phyloP scores from a whole-genome alignment of 2,329 filamentous ascomycete genomes.

The Thielaviopsis musarum region DNA sequence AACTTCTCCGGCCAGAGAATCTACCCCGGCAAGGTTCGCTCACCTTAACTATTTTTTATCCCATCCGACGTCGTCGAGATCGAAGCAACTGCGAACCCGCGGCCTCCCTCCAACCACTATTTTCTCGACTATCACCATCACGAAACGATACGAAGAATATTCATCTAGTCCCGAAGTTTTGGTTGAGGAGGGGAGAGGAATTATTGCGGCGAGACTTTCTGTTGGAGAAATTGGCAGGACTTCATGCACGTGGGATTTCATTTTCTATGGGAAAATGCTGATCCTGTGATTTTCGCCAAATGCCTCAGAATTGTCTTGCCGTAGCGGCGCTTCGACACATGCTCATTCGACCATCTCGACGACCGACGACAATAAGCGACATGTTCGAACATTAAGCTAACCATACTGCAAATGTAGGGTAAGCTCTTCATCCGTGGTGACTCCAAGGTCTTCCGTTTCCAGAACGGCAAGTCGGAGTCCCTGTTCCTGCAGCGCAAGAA shows the following conservation, averaged over 20 bases:
- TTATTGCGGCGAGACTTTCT: background rate
- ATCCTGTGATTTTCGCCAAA: background rate
- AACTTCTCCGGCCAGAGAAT: conserved; percentile 49
- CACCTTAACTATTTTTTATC: conserved; percentile 1
- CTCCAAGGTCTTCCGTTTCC: conserved; percentile 99
- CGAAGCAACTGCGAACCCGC: background rate
- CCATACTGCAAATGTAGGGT: conserved; percentile 44
- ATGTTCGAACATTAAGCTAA: conserved; percentile 2
- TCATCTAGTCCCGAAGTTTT: background rate
- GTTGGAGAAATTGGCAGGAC: background rate
- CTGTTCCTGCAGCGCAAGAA: conserved; percentile 99
- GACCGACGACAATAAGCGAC: background rate
- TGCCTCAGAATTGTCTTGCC: too few relatives aligned
- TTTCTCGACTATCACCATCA: background rate
- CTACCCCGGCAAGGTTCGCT: conserved; percentile 49
- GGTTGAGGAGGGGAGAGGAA: background rate
- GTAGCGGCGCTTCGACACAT: too few relatives aligned
- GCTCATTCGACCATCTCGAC: background rate
- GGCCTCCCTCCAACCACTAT: background rate
- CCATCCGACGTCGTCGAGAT: conserved; percentile 1
- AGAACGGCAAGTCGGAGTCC: conserved; percentile 98
- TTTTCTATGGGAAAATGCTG: background rate
- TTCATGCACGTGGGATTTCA: background rate
- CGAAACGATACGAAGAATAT: background rate
- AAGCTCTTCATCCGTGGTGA: conserved; percentile 99